Evolutionary conservation across 768 basidiomycete genomes (phyloP), one percentile per base, ranked within the genome.

Genomic region (Leccinum subgranulosum): DNA sequence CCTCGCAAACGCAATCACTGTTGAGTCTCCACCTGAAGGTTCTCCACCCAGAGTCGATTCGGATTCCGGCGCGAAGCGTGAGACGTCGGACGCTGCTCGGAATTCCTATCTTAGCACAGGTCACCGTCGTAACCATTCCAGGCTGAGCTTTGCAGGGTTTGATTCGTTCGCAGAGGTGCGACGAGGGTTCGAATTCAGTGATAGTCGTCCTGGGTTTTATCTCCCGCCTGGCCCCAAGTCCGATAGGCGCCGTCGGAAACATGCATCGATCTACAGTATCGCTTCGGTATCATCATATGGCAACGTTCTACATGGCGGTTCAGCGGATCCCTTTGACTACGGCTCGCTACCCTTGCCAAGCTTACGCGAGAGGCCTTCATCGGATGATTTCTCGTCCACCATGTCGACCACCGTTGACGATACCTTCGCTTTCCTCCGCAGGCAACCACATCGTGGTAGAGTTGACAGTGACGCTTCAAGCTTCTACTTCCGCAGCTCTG

Each of bases 221-320:
- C 85, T 86, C 1, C 81, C 83, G 10, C 72, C 77, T 27, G 71
- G 69, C 3, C 72, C 74, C 10, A 57, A 71, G 33, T 75, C 74
- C 17, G 75, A 74, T 25, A 69, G 55, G 15, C 71, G 67, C 47
- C 82, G 86, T 49, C 65, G 66, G 9, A 77, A 75, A 49, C 81
- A 80, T 12, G 84, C 86, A 39, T 90, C 89, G 0, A 51, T 84
- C 11, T 81, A 86, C 70, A 90, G 87, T 64, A 85, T 92, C 51
- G 87, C 88, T 0, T 91, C 90, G 0, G 81, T 92, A 4, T 92
- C 90, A 0, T 91, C 90, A 0, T 90, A 88, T 58, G 90, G 91
- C 3, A 77, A 77, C 3, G 82, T 88, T 34, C 74, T 88, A 58
- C 80, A 87, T 55, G 69, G 78, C n/a, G 90, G 90, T 17, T 69